Conservation (phyloP, 108 stramenopile species). For the Schizochytrium sp. region DNA sequence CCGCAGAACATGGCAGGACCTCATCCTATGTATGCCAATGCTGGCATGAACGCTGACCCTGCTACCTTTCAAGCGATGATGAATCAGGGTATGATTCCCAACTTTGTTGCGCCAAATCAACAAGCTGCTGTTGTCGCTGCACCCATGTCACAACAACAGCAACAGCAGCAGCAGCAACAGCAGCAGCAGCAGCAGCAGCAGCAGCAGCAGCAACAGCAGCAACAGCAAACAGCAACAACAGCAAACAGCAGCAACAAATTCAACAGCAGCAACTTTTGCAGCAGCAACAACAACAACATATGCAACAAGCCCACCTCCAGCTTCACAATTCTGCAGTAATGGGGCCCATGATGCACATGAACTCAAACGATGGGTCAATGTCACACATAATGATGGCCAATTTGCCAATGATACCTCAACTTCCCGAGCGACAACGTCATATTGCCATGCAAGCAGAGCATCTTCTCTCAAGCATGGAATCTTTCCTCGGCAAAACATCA, state of each 20-base stretch:
- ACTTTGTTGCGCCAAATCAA: neutral
- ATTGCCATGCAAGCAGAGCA: neutral
- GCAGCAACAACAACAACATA: neutral
- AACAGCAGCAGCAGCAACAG: neutral
- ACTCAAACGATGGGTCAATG: neutral
- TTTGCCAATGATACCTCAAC: neutral
- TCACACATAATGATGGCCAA: neutral
- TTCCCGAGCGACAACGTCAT: neutral
- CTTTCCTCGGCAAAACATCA: neutral
- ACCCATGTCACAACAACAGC: neutral
- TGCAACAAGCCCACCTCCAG: neutral
- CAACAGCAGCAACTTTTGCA: neutral
- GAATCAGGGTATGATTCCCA: neutral
- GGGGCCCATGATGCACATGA: neutral
- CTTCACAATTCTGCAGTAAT: neutral
- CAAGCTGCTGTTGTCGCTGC: neutral
- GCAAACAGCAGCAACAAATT: neutral
- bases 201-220: neutral
- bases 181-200: slow-evolving; percentile 18
- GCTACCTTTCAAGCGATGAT: neutral
- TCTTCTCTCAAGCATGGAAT: neutral
- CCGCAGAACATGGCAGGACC: too few relatives aligned
- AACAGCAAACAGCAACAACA: neutral
- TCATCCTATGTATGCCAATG: too few relatives aligned
- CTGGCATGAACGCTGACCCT: too few relatives aligned